Percentiles rank a stretch among this genome's conserved stretches.
Conservation (phyloP, 1,284 basidiomycete genomes). For the Tranzscheliella williamsii region DNA sequence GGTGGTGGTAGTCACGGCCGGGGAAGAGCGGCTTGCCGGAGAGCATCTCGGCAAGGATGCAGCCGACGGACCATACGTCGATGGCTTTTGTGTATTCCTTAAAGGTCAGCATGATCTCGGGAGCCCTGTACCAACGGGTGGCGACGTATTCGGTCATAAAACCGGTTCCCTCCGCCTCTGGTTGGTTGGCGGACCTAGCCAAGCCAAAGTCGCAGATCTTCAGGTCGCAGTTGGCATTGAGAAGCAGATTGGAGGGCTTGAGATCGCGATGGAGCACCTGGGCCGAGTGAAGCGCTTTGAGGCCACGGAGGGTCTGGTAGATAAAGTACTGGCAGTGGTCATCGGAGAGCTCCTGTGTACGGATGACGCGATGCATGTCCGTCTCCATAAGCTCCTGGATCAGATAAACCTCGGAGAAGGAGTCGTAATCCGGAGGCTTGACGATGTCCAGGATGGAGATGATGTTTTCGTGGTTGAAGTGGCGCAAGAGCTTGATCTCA, state of each 20-base stretch:
- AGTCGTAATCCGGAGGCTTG: constrained; percentile 68
- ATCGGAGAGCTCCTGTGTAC: constrained; percentile 64
- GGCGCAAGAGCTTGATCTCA: constrained; percentile 59
- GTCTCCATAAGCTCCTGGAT: constrained; percentile 65
- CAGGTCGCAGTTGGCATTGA: constrained; percentile 59
- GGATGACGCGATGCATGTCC: constrained; percentile 60
- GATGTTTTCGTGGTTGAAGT: constrained; percentile 60
- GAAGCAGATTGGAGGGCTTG: constrained; percentile 56
- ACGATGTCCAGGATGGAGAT: constrained; percentile 51
- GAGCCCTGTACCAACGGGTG: constrained; percentile 59
- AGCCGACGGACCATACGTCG: constrained; percentile 82
- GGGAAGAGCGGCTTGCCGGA: constrained; percentile 87
- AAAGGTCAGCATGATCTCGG: constrained; percentile 61
- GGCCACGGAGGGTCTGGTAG: constrained; percentile 69
- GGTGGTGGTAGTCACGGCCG: constrained; percentile 66
- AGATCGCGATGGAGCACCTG: constrained; percentile 59
- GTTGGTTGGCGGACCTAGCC: constrained; percentile 57
- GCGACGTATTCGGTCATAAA: constrained; percentile 62
- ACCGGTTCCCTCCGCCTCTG: constrained; percentile 55
- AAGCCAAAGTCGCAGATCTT: constrained; percentile 62
- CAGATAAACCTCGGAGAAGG: constrained; percentile 91
- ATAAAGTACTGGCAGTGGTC: constrained; percentile 95
- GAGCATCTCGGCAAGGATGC: constrained; percentile 93
- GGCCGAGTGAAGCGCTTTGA: constrained; percentile 60
- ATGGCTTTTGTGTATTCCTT: constrained; percentile 62